phyloP scores from a whole-genome alignment of 345 rosid genomes.

The Populus ilicifolia region DNA sequence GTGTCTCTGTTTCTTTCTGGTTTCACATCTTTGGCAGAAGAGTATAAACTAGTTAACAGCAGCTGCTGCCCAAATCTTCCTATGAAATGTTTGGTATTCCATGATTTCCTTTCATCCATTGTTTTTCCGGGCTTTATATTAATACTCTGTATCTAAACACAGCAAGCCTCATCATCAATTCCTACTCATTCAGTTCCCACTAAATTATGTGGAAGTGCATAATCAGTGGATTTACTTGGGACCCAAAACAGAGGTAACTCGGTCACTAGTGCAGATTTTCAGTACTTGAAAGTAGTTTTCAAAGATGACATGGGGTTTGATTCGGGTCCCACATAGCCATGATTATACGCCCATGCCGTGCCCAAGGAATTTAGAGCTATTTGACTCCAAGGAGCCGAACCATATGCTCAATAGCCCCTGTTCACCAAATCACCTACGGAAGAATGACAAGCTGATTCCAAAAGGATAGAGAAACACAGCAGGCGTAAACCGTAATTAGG shows the following conservation, averaged over 20 bases:
- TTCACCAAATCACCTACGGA: neutral
- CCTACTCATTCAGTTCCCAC: slow-evolving; percentile 8
- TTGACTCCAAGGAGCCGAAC: neutral
- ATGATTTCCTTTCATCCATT: neutral
- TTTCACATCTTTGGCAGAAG: slow-evolving; percentile 34
- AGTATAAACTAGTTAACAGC: slow-evolving; percentile 30
- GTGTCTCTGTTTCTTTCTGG: slow-evolving; percentile 17
- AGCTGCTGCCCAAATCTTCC: slow-evolving; percentile 33
- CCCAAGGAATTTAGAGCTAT: neutral
- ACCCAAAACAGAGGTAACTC: slow-evolving; percentile 6
- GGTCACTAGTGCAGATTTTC: neutral
- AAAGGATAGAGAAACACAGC: neutral
- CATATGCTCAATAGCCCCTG: neutral
- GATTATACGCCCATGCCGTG: neutral
- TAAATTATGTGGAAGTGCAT: slow-evolving; percentile 3
- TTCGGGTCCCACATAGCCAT: slow-evolving; percentile 9
- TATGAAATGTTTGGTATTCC: slow-evolving; percentile 16
- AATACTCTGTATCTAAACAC: neutral
- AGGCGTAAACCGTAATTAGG: neutral
- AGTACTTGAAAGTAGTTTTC: slow-evolving; percentile 14
- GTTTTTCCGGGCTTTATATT: neutral
- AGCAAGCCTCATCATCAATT: slow-evolving; percentile 15
- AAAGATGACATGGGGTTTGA: slow-evolving; percentile 2
- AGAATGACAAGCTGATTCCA: neutral
- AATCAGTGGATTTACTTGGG: slow-evolving; percentile 10